Evolutionary conservation across 1,284 basidiomycete genomes (phyloP).

Genomic region (Moesziomyces sp.): DNA sequence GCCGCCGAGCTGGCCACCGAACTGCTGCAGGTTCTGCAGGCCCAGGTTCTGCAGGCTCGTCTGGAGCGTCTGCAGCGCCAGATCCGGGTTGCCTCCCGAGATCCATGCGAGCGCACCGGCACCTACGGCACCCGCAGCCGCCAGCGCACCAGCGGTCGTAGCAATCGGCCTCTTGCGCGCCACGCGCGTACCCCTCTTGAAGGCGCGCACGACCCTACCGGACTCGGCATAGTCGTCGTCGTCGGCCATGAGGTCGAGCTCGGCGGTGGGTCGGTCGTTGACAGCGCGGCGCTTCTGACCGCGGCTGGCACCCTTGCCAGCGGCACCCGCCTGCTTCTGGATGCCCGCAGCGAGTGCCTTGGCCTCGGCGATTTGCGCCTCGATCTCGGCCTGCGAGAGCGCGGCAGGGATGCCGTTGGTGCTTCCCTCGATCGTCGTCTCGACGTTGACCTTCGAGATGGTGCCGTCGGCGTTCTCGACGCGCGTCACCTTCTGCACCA

Average conservation of each 20-base stretch:
- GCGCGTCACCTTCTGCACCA: slow-evolving; percentile 40
- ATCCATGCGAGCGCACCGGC: slow-evolving; percentile 62
- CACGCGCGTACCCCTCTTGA: slow-evolving; percentile 48
- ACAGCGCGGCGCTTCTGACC: slow-evolving; percentile 58
- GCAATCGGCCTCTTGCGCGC: slow-evolving; percentile 56
- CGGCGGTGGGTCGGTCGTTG: slow-evolving; percentile 55
- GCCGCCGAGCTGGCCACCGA: slow-evolving; percentile 10
- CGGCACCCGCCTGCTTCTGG: slow-evolving; percentile 30
- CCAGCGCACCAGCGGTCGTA: slow-evolving; percentile 56
- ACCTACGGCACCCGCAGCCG: slow-evolving; percentile 61
- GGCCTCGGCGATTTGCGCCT: slow-evolving; percentile 60
- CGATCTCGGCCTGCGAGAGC: slow-evolving; percentile 58
- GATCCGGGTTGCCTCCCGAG: slow-evolving; percentile 54
- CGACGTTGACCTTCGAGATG: slow-evolving; percentile 43
- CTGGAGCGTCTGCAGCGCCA: slow-evolving; percentile 56
- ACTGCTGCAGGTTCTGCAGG: slow-evolving; percentile 33
- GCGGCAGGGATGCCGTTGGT: slow-evolving; percentile 29
- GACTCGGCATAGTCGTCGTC: slow-evolving; percentile 50
- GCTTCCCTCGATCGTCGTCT: slow-evolving; percentile 37
- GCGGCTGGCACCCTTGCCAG: slow-evolving; percentile 13
- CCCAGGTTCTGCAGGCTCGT: slow-evolving; percentile 56
- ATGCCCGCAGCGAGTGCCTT: slow-evolving; percentile 61
- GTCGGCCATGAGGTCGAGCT: slow-evolving; percentile 42
- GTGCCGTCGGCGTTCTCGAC: slow-evolving; percentile 36
- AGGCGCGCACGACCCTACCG: slow-evolving; percentile 42